phyloP scores from a whole-genome alignment of 768 basidiomycete genomes.

The Trametes meyenii region DNA sequence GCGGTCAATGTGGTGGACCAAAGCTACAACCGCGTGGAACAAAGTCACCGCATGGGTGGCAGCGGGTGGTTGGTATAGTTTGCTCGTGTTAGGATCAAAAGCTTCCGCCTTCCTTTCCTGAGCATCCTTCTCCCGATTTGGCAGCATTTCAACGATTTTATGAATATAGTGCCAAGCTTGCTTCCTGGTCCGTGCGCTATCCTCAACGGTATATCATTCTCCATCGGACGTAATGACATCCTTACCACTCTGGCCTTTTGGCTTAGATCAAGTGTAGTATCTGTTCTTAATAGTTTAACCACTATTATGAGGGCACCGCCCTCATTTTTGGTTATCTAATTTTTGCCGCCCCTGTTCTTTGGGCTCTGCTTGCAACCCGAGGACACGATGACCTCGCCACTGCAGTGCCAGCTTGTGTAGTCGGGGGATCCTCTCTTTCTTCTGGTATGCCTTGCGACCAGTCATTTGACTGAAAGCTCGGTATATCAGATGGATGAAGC shows the following conservation, averaged over 20 bases:
- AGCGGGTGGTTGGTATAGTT: background rate
- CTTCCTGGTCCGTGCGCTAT: slow-evolving; percentile 18
- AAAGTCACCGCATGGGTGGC: too few species aligned
- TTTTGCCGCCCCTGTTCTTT: slow-evolving; percentile 36
- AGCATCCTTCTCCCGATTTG: background rate
- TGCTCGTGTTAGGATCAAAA: slow-evolving; percentile 7
- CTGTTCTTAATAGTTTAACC: slow-evolving; percentile 64
- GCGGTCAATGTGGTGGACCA: too few species aligned
- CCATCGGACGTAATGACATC: slow-evolving; percentile 16
- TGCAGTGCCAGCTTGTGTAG: slow-evolving; percentile 38
- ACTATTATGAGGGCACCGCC: slow-evolving; percentile 42
- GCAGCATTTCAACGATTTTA: background rate
- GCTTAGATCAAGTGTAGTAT: slow-evolving; percentile 82
- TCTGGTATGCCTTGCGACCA: slow-evolving; percentile 12
- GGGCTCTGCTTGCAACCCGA: slow-evolving; percentile 37
- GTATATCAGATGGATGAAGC: slow-evolving; percentile 4
- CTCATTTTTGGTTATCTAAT: slow-evolving; percentile 40
- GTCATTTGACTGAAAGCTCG: slow-evolving; percentile 15
- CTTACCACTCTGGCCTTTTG: slow-evolving; percentile 62
- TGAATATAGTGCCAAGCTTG: background rate
- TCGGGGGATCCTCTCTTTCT: slow-evolving; percentile 32
- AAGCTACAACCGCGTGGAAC: too few species aligned
- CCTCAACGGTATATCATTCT: slow-evolving; percentile 7
- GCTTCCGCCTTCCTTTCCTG: slow-evolving; percentile 3
- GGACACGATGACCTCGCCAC: slow-evolving; percentile 36